These are phyloP conservation scores for Obba rivulosa DNA, from an alignment of 768 basidiomycete species.

Conservation along the genomic window DNA sequence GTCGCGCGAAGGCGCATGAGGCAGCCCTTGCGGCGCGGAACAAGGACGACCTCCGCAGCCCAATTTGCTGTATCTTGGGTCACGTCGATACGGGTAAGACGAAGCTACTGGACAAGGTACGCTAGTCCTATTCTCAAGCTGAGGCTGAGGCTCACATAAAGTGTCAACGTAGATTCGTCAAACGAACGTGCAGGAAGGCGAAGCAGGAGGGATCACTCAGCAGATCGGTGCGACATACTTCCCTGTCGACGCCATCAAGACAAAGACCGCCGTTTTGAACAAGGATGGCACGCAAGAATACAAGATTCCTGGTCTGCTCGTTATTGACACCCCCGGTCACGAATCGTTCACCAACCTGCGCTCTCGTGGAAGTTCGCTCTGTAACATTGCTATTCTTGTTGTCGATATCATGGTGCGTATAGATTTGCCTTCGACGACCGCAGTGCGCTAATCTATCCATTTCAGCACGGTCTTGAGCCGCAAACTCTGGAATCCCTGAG, in stretches of 20 bases:
- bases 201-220: slow-evolving; percentile 99
- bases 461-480: slow-evolving; percentile 92
- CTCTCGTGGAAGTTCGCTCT: slow-evolving; percentile 90
- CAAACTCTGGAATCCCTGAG: slow-evolving; percentile 96
- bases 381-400: slow-evolving; percentile 98
- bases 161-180: slow-evolving; percentile 75
- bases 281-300: slow-evolving; percentile 82
- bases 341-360: slow-evolving; percentile 98
- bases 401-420: slow-evolving; percentile 89
- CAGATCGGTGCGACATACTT: slow-evolving; percentile 99
- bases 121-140: slow-evolving; percentile 11
- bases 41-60: slow-evolving; percentile 89
- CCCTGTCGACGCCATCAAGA: slow-evolving; percentile 90
- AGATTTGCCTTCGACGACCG: not conserved
- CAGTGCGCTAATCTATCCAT: not conserved
- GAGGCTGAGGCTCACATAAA: not conserved
- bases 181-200: slow-evolving; percentile 99
- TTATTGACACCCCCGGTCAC: slow-evolving; percentile 99
- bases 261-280: slow-evolving; percentile 92
- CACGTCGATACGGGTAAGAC: slow-evolving; percentile 99
- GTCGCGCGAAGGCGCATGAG: slow-evolving; percentile 73
- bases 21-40: slow-evolving; percentile 80
- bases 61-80: slow-evolving; percentile 98
- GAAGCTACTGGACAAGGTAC: slow-evolving; percentile 91
- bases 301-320: slow-evolving; percentile 91